Conservation (phyloP, 129 eudicot genomes). For the Pseudognaphalium luteoalbum region DNA sequence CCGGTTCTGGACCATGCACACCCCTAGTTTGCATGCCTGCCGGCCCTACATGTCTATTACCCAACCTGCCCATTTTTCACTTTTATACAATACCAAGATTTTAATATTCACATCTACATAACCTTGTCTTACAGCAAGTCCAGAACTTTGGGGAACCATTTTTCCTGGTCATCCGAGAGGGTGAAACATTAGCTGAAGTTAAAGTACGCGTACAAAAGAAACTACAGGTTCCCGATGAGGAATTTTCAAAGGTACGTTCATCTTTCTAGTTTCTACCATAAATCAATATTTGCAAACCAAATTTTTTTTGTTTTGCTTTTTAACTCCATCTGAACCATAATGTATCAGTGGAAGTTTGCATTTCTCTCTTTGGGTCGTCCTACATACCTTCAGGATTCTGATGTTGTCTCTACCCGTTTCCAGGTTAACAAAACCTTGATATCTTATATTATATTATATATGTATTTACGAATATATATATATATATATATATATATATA, state of each 20-base stretch:
- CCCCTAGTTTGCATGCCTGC: neutral
- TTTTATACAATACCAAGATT: neutral
- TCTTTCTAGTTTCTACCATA: neutral
- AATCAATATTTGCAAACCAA: neutral
- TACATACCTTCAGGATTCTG: conserved; percentile 73
- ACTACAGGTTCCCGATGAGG: conserved; percentile 84
- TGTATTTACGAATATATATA: too few relatives aligned
- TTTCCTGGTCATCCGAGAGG: conserved; percentile 76
- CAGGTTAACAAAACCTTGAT: conserved; percentile 51
- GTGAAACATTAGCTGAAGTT: conserved; percentile 72
- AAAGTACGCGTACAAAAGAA: conserved; percentile 77
- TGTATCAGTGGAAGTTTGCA: conserved; percentile 87
- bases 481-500: conserved; percentile 1
- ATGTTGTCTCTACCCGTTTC: conserved; percentile 69
- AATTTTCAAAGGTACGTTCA: conserved; percentile 65
- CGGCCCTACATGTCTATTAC: neutral
- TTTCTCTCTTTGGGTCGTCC: conserved; percentile 79
- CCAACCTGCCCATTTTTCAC: neutral
- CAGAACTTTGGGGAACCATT: conserved; percentile 89
- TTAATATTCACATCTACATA: neutral
- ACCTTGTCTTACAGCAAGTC: conserved; percentile 46
- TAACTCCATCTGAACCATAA: neutral
- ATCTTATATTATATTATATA: conserved; percentile 1
- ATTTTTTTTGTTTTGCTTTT: neutral
- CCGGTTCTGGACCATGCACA: too few relatives aligned